A percentile compares a stretch with the other conserved stretches of the same genome.
These are phyloP conservation scores for Phytophthora cajani DNA, from an alignment of 352 stramenopile genomes.

Conservation along the genomic window DNA sequence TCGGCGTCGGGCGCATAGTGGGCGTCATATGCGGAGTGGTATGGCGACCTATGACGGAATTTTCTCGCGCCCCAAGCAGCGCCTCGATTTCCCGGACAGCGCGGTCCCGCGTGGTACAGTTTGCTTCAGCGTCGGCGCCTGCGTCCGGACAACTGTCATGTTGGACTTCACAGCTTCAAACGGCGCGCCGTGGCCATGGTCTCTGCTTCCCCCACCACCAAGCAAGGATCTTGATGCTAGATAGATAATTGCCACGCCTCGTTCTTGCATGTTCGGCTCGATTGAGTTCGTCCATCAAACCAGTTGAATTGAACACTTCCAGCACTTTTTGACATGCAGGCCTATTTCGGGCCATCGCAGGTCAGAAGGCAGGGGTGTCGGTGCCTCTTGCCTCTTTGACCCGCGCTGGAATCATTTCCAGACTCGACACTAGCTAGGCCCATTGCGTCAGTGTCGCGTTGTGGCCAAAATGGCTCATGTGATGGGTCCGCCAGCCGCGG, in stretches of 20 bases:
- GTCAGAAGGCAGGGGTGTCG: conserved; percentile 16
- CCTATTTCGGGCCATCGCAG: conserved; percentile 31
- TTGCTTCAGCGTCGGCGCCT: background rate
- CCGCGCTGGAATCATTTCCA: conserved; percentile 21
- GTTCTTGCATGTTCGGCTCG: background rate
- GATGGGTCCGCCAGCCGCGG: background rate
- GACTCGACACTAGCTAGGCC: background rate
- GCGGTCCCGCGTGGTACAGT: conserved; percentile 9
- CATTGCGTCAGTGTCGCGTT: background rate
- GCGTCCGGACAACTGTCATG: conserved; percentile 21
- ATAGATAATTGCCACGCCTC: too few species aligned
- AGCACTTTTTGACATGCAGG: background rate
- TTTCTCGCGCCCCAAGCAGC: conserved; percentile 6
- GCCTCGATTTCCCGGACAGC: conserved; percentile 21
- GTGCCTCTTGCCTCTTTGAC: conserved; percentile 7
- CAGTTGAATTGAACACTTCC: conserved; percentile 14
- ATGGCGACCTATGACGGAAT: background rate
- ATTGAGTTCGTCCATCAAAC: conserved; percentile 13
- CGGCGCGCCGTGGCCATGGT: background rate
- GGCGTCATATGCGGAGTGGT: conserved; percentile 11
- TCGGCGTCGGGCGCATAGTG: conserved; percentile 20
- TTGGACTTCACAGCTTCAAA: conserved; percentile 19
- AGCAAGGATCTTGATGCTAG: background rate
- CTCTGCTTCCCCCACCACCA: background rate
- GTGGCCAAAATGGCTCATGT: conserved; percentile 17